Evolutionary conservation across 805 yeast species (phyloP).

Genomic region (Saccharomyces paradoxus): DNA sequence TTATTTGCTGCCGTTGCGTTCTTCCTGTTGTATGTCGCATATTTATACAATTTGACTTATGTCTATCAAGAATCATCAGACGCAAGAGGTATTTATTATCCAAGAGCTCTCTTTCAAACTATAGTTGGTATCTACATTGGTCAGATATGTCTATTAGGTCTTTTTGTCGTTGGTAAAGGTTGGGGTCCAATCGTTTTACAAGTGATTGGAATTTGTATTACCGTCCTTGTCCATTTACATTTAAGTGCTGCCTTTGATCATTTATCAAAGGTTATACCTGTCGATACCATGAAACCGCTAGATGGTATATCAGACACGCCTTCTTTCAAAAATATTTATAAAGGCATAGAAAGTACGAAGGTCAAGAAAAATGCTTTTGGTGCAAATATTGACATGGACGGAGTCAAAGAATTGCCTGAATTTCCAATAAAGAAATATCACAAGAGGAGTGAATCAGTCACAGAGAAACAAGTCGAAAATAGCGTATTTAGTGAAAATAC

Average conservation of each 20-base stretch:
- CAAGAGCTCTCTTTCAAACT: slow-evolving; percentile 82
- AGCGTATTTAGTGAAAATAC: slow-evolving; percentile 17
- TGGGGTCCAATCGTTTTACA: slow-evolving; percentile 90
- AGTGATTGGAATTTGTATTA: slow-evolving; percentile 52
- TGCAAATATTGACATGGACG: slow-evolving; percentile 5
- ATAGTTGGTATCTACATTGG: slow-evolving; percentile 83
- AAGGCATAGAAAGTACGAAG: not conserved
- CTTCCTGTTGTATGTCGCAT: slow-evolving; percentile 64
- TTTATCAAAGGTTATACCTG: slow-evolving; percentile 51
- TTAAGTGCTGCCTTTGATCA: slow-evolving; percentile 59
- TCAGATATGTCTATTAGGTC: slow-evolving; percentile 75
- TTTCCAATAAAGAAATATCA: slow-evolving; percentile 25
- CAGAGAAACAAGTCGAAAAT: slow-evolving; percentile 5
- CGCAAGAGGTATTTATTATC: slow-evolving; percentile 74
- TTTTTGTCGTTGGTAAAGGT: slow-evolving; percentile 82
- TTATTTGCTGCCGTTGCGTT: slow-evolving; percentile 68
- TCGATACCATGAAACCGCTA: slow-evolving; percentile 67
- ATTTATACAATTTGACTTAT: slow-evolving; percentile 68
- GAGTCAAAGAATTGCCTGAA: slow-evolving; percentile 25
- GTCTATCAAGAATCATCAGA: slow-evolving; percentile 62
- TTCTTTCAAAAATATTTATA: slow-evolving; percentile 37
- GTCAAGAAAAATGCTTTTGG: slow-evolving; percentile 4
- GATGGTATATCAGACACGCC: slow-evolving; percentile 63
- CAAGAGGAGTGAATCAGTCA: not conserved
- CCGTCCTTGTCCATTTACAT: slow-evolving; percentile 61